Evolutionary conservation across 106 monocot genomes (phyloP).

Genomic region (Cymbidium sinense): DNA sequence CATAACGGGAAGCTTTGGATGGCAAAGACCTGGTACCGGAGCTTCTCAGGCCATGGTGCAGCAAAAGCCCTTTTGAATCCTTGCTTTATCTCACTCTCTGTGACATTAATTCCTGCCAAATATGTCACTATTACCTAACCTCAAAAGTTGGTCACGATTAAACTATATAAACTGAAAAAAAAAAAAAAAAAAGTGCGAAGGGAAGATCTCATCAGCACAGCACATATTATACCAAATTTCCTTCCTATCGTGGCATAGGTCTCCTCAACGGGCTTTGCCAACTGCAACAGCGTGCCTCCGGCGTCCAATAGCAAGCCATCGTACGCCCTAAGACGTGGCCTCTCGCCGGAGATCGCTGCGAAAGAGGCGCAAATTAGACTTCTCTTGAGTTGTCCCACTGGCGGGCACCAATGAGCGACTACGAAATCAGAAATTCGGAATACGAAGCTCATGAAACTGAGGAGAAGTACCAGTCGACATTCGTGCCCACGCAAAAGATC

Average conservation of each 20-base stretch:
- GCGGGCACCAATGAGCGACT: background rate
- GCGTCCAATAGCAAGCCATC: constrained; percentile 36
- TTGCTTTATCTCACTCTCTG: constrained; percentile 53
- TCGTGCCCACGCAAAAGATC: background rate
- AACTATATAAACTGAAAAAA: background rate
- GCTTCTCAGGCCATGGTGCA: constrained; percentile 76
- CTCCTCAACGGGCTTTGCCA: constrained; percentile 69
- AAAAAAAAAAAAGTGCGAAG: background rate
- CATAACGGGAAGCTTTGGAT: background rate
- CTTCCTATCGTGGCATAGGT: constrained; percentile 82
- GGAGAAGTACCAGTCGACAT: background rate
- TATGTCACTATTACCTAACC: background rate
- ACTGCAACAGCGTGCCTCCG: constrained; percentile 71
- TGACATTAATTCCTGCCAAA: constrained; percentile 34
- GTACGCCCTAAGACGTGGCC: constrained; percentile 37
- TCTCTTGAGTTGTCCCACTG: background rate
- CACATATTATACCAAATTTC: constrained; percentile 55
- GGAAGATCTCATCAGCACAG: background rate
- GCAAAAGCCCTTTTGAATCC: constrained; percentile 59
- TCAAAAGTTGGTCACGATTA: background rate
- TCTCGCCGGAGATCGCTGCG: background rate
- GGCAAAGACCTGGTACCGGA: constrained; percentile 69
- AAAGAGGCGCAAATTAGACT: background rate
- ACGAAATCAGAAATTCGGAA: background rate
- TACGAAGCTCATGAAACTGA: background rate